Evolutionary conservation across 228 moss, liverwort and hornwort genomes (phyloP).

Genomic region (Sphagnum magellanicum): DNA sequence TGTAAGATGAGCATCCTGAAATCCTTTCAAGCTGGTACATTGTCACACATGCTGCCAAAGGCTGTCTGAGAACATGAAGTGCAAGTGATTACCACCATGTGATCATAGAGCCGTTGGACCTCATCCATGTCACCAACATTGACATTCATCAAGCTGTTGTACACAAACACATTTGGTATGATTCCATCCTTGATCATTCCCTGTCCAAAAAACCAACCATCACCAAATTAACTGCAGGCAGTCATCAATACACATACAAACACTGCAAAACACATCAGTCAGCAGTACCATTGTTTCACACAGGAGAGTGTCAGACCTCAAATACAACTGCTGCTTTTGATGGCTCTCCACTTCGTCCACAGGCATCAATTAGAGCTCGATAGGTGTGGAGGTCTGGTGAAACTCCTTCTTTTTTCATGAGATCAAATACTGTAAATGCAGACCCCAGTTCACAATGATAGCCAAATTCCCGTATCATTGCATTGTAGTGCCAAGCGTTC

Average conservation of each 20-base stretch:
- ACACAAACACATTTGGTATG: slow-evolving; percentile 67
- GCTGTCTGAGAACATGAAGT: background rate
- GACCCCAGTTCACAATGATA: slow-evolving; percentile 56
- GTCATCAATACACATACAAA: background rate
- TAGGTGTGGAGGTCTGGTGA: slow-evolving; percentile 76
- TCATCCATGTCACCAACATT: slow-evolving; percentile 60
- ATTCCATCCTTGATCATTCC: slow-evolving; percentile 61
- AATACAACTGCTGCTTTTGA: slow-evolving; percentile 66
- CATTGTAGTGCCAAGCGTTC: slow-evolving; percentile 83
- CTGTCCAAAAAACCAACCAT: slow-evolving; percentile 19
- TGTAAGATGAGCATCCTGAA: background rate
- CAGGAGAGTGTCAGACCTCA: slow-evolving; percentile 35
- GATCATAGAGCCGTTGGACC: slow-evolving; percentile 62
- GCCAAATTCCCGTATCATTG: slow-evolving; percentile 70
- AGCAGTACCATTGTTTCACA: background rate
- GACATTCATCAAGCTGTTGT: slow-evolving; percentile 90
- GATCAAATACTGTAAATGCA: slow-evolving; percentile 44
- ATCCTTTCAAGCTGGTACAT: too few species aligned
- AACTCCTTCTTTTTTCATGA: slow-evolving; percentile 68
- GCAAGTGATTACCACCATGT: slow-evolving; percentile 65
- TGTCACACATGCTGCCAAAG: background rate
- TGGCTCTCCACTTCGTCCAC: slow-evolving; percentile 64
- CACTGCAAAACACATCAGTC: background rate
- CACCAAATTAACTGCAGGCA: too few species aligned
- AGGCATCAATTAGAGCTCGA: slow-evolving; percentile 77